Base-by-base conservation (phyloP, 73 alveolate genomes). In the Urostyla sp. region DNA sequence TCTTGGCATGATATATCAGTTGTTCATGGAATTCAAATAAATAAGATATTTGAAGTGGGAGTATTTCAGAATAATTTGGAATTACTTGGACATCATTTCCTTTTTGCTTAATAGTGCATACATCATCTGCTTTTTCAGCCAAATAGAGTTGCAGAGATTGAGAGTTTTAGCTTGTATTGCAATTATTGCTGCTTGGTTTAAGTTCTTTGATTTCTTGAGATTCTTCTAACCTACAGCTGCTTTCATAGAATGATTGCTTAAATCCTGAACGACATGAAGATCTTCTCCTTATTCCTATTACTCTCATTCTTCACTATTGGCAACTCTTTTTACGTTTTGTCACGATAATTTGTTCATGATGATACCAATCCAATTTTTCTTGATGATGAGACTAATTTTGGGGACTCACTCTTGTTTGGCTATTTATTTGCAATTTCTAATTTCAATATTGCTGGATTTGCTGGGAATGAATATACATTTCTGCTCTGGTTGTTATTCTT, bases 201-300 rank as follows among this genome's bases (percentile, higher is more conserved):
- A 60, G 30, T 59, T 82, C 0, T 38, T 82, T 15, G 53, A 72
- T 30, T 50, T 82, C 24, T 57, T 74, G 5, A 49, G 91, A 55
- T 20, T 82, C 15, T 82, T 82, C 43, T 48, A 46, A 18, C 61
- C 67, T 34, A 82, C 91, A 5, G 91, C 91, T 11, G 73, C 73
- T 37, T 32, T 82, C 1, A 69, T 82, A 82, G 91, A 32, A 82
- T 82, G 91, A 72, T 82, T 30, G 77, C 48, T n/a, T 85, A 81
- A 28, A 82, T 82, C 10, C 8, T 26, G 18, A 72, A 40, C 32
- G 86, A 82, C 24, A 72, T 82, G 87, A 67, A 10, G 32, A 43
- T 44, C 52, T 82, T 82, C 73, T 44, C 69, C 32, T 49, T 4
- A 75, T 75, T 13, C 48, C 53, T 18, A 20, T 31, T 30, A 52